Evolutionary conservation across 2,329 filamentous ascomycete species (phyloP).

Genomic region (Diaporthe citrichinensis): DNA sequence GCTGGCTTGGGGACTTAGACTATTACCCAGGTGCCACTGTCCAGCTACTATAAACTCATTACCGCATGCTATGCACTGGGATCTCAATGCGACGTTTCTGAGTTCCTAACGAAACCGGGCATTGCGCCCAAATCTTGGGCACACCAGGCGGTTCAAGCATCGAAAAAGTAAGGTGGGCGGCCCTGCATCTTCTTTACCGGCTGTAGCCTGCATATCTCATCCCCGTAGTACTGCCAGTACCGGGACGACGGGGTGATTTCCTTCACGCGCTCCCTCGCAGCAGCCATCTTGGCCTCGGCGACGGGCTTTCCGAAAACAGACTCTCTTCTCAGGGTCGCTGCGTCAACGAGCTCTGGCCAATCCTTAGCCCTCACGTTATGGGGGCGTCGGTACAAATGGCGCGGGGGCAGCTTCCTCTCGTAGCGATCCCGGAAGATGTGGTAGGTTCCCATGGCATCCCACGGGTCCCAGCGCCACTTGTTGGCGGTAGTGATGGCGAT

Average conservation of each 20-base stretch:
- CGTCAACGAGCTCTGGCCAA: background rate
- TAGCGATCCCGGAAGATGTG: background rate
- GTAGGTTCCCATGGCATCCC: background rate
- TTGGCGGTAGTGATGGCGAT: background rate
- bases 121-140: background rate
- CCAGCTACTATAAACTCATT: background rate
- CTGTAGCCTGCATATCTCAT: constrained; percentile 1
- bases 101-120: background rate
- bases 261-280: background rate
- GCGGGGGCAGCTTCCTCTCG: background rate
- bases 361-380: background rate
- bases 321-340: too few species aligned
- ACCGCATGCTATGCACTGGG: too few species aligned
- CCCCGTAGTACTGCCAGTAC: background rate
- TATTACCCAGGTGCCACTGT: background rate
- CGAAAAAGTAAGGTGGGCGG: background rate
- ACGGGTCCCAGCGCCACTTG: background rate
- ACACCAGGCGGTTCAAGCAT: background rate
- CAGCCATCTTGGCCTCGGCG: background rate
- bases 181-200: background rate
- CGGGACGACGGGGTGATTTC: constrained; percentile 5
- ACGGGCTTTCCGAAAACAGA: too few species aligned
- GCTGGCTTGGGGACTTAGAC: background rate
- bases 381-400: background rate
- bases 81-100: background rate